Conservation (phyloP, 225 moss, liverwort and hornwort species). For the Rhytidiadelphus loreus region DNA sequence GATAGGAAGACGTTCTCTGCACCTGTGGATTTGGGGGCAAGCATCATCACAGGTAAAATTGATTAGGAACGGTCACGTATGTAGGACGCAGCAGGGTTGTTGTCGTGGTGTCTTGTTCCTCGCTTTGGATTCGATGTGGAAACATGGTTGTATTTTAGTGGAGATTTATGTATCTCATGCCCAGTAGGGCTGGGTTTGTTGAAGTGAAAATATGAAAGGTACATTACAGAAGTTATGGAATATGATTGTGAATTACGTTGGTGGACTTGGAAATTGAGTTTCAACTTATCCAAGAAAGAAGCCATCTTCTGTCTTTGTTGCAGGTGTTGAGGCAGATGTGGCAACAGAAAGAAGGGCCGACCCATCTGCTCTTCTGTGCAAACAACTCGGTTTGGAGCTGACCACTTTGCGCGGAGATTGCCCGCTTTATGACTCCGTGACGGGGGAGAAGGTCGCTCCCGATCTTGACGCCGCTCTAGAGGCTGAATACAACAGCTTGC, state of each 20-base stretch:
- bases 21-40: slow-evolving; percentile 63
- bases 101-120: background rate
- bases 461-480: slow-evolving; percentile 55
- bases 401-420: slow-evolving; percentile 61
- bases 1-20: slow-evolving; percentile 50
- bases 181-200: background rate
- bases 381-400: slow-evolving; percentile 53
- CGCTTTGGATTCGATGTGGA: background rate
- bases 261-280: background rate
- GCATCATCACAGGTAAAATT: slow-evolving; percentile 49
- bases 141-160: background rate
- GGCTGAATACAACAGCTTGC: slow-evolving; percentile 59
- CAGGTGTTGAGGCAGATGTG: slow-evolving; percentile 61
- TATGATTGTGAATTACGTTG: background rate
- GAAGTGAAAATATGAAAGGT: background rate
- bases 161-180: background rate
- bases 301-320: background rate
- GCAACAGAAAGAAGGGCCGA: slow-evolving; percentile 61
- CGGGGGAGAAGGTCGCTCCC: slow-evolving; percentile 48
- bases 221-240: background rate
- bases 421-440: slow-evolving; percentile 57
- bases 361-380: slow-evolving; percentile 58
- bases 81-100: background rate
- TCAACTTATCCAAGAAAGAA: background rate
- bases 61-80: background rate